These are phyloP conservation scores for Cylindrodendrum hubeiense DNA, from an alignment of 2,329 filamentous ascomycete species.

Conservation along the genomic window DNA sequence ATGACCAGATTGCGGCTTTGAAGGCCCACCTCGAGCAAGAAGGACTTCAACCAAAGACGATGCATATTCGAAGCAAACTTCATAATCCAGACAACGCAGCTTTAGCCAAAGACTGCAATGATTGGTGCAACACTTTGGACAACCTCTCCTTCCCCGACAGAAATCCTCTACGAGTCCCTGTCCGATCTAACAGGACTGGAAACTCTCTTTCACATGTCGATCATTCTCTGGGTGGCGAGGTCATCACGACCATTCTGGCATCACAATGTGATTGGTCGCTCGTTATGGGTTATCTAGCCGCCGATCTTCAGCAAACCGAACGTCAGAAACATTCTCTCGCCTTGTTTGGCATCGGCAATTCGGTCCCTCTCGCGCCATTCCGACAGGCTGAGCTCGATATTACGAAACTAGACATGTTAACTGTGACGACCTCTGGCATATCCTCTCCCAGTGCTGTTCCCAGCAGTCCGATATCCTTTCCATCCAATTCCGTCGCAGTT, in stretches of 20 bases:
- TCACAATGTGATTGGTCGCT: constrained; percentile 30
- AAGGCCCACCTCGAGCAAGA: constrained; percentile 22
- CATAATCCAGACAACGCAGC: constrained; percentile 26
- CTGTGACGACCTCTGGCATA: too few relatives aligned
- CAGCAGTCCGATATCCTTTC: constrained; percentile 14
- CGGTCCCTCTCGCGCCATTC: constrained; percentile 21
- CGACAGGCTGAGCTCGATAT: constrained; percentile 24
- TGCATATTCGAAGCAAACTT: constrained; percentile 34
- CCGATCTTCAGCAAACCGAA: constrained; percentile 22
- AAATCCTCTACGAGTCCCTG: constrained; percentile 15
- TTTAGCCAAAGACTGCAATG: constrained; percentile 25
- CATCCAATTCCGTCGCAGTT: constrained; percentile 35
- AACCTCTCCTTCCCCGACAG: constrained; percentile 10
- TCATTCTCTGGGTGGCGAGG: constrained; percentile 23
- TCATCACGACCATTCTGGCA: constrained; percentile 30
- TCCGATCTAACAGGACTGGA: constrained; percentile 29
- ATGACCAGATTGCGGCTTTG: constrained; percentile 19
- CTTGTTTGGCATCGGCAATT: constrained; percentile 33
- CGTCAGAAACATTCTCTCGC: constrained; percentile 23
- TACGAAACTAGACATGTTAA: constrained; percentile 29
- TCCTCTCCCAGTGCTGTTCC: background rate
- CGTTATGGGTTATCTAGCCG: constrained; percentile 21
- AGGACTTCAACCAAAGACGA: constrained; percentile 27
- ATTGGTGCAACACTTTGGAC: constrained; percentile 12
- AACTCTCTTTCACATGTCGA: constrained; percentile 4